A percentile compares a stretch with the other conserved stretches of the same genome.
Conservation (phyloP, 2,329 filamentous ascomycete genomes). For the Chaetomium strumarium region DNA sequence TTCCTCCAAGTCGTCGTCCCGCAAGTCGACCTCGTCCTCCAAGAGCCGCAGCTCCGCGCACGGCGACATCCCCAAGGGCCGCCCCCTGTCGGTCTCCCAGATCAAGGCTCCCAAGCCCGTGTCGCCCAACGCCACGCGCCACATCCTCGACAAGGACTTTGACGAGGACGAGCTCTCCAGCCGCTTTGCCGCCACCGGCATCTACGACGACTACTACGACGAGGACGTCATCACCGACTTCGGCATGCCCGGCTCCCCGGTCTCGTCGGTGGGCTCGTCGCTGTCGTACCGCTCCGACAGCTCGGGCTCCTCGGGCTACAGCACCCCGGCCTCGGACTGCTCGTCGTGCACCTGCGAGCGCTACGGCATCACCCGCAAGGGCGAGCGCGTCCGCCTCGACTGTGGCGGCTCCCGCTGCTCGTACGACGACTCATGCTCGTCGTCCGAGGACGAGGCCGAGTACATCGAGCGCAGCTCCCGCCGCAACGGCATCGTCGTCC, state of each 20-base stretch:
- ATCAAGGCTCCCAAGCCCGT: constrained; percentile 88
- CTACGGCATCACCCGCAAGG: constrained; percentile 91
- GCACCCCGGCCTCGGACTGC: constrained; percentile 70
- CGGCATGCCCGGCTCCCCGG: constrained; percentile 49
- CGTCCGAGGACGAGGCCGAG: constrained; percentile 53
- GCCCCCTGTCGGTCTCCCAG: constrained; percentile 78
- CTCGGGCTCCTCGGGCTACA: constrained; percentile 70
- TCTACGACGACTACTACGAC: constrained; percentile 47
- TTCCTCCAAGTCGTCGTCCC: constrained; percentile 42
- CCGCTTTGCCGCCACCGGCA: constrained; percentile 60
- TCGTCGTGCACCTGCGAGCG: constrained; percentile 87
- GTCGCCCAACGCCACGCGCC: constrained; percentile 78
- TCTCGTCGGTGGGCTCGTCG: constrained; percentile 62
- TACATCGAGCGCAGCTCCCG: constrained; percentile 52
- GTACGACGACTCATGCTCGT: constrained; percentile 64
- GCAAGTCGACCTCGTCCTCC: constrained; percentile 37
- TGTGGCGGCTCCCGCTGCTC: constrained; percentile 86
- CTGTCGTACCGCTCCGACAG: constrained; percentile 68
- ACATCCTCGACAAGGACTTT: constrained; percentile 80
- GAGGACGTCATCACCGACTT: constrained; percentile 52
- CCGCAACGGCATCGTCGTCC: constrained; percentile 59
- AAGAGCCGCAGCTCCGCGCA: constrained; percentile 42
- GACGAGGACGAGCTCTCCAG: constrained; percentile 70
- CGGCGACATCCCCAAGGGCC: constrained; percentile 76
- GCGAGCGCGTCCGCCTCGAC: constrained; percentile 92